These are phyloP conservation scores for Ophiosphaerella narmari DNA, from an alignment of 2,329 filamentous ascomycete genomes.

Conservation along the genomic window DNA sequence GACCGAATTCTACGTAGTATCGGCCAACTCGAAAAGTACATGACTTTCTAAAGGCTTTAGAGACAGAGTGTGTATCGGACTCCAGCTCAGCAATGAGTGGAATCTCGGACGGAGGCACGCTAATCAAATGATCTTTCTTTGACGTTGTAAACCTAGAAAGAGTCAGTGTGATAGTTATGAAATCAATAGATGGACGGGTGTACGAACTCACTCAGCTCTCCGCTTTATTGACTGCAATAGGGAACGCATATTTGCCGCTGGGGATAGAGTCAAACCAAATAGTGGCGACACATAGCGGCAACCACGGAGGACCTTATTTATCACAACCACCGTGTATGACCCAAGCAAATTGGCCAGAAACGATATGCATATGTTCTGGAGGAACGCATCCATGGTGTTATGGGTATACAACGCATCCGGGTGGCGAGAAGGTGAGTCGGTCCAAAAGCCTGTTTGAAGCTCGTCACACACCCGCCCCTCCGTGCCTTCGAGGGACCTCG, in stretches of 20 bases:
- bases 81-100: not conserved
- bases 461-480: not conserved
- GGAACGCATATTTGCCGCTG: slow-evolving; percentile 12
- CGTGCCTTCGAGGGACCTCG: not conserved
- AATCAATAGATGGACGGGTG: not conserved
- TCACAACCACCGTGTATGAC: not conserved
- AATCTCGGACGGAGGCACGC: not conserved
- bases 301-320: slow-evolving; percentile 17
- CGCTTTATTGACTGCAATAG: slow-evolving; percentile 8
- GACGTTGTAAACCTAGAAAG: slow-evolving; percentile 1
- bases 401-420: slow-evolving; percentile 1
- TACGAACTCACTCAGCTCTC: slow-evolving; percentile 13
- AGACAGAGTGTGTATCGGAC: not conserved
- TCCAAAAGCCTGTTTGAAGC: not conserved
- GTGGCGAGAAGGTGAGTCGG: not conserved
- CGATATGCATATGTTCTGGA: slow-evolving; percentile 5
- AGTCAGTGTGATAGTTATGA: not conserved
- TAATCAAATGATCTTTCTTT: not conserved
- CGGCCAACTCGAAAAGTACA: not conserved
- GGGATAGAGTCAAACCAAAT: slow-evolving; percentile 5
- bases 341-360: not conserved
- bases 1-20: not conserved
- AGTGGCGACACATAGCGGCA: slow-evolving; percentile 1
- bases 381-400: slow-evolving; percentile 1
- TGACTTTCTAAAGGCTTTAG: not conserved